Percentiles rank a stretch among this genome's conserved stretches.
These are phyloP conservation scores for Ceratobasidium sp. DNA, from an alignment of 1,284 basidiomycete genomes.

Conservation along the genomic window DNA sequence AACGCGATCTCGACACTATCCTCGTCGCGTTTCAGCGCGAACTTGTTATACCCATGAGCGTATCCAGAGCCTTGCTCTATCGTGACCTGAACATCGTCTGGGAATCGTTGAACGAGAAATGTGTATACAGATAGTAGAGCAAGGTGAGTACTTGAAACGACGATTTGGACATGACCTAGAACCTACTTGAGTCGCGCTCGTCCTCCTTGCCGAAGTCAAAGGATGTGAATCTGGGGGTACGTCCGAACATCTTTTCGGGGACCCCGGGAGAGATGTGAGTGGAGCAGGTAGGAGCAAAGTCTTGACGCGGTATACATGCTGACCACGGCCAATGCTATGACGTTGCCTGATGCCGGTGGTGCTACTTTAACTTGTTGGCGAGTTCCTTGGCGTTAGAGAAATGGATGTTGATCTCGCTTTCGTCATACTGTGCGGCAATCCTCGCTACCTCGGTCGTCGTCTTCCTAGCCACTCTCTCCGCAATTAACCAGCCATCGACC, in stretches of 20 bases:
- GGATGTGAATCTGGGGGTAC: not conserved
- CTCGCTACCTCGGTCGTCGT: slow-evolving; percentile 63
- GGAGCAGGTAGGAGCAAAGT: too few relatives aligned
- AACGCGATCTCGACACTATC: slow-evolving; percentile 69
- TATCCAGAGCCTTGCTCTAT: slow-evolving; percentile 66
- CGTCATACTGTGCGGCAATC: slow-evolving; percentile 62
- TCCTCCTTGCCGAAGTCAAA: slow-evolving; percentile 11
- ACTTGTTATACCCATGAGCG: slow-evolving; percentile 60
- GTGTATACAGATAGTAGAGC: slow-evolving; percentile 4
- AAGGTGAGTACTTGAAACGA: not conserved
- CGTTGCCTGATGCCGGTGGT: too few relatives aligned
- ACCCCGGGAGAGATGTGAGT: not conserved
- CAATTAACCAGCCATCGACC: slow-evolving; percentile 64
- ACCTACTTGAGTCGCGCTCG: slow-evolving; percentile 12
- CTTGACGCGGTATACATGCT: too few relatives aligned
- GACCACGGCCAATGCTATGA: too few relatives aligned
- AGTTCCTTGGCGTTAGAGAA: slow-evolving; percentile 60
- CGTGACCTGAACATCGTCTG: slow-evolving; percentile 65
- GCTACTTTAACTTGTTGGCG: too few relatives aligned
- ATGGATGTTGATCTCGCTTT: slow-evolving; percentile 66
- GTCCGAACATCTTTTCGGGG: too few relatives aligned
- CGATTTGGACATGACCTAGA: not conserved
- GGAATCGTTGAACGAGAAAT: slow-evolving; percentile 60
- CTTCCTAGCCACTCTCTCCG: slow-evolving; percentile 66
- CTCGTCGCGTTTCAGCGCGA: slow-evolving; percentile 62